Base-by-base conservation (phyloP, 2,329 filamentous ascomycete genomes). In the Trichophyton rubrum region DNA sequence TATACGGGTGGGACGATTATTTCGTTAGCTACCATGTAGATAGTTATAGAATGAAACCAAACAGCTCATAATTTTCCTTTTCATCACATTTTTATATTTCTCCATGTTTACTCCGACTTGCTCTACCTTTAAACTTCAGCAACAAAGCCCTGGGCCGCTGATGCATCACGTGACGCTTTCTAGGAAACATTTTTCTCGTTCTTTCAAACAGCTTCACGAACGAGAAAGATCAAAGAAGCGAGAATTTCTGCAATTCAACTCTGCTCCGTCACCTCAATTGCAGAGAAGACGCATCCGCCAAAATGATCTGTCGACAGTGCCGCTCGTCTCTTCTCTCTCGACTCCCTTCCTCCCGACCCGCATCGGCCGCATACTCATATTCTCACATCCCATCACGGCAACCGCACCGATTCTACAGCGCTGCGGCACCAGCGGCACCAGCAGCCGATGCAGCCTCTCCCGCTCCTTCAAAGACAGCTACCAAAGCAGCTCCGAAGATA, bases 221-320 rank as follows among this genome's bases (percentile, higher is more conserved):
- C 22, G 33, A 57, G 40, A 17, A 24, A 13, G 35, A 43, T 11
- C 22, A 20, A 11, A 11, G 5, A 27, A 41, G 4, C 8, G 24
- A 13, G 33, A 40, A 27, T 57, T 40, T 15, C 35, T 43, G 17
- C 17, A 35, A 40, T 35, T 40, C n/a, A 22, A 56, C 33, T 13
- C 33, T 11, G 2, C 33, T 11, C 35, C 15, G 13, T 8, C n/a
- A 27, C 55, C 51, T 35, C 51, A 55, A 55, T 38, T 55, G 51
- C 51, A 33, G 27, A 15, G n/a, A 17, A n/a, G 30, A n/a, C 51
- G 22, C 33, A 38, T n/a, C 27, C 47, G 20, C 35, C 63, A 70
- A 51, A 62, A 76, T 75, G 73, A 73, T 76, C 59, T 76, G 74
- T 69, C 70, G 70, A 65, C 70, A 70, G 59, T 76, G 74, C 64